phyloP scores from a whole-genome alignment of 345 rosid genomes.

The Brassica juncea region DNA sequence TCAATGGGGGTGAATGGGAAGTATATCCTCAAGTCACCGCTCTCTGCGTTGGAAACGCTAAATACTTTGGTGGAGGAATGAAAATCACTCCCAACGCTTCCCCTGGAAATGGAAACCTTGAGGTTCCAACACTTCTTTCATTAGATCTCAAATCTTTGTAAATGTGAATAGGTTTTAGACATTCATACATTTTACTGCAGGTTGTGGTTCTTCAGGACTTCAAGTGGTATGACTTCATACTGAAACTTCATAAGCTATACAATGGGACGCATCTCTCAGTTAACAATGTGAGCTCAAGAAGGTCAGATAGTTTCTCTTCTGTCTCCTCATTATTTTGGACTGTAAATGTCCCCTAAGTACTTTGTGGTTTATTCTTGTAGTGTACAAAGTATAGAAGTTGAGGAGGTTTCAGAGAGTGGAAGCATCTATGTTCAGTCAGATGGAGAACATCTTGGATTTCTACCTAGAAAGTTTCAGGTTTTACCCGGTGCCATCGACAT shows the following conservation, averaged over 20 bases:
- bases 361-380: conserved; percentile 44
- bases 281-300: conserved; percentile 72
- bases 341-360: not conserved
- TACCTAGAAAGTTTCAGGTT: conserved; percentile 72
- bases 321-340: not conserved
- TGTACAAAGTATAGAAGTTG: conserved; percentile 72
- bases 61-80: conserved; percentile 98
- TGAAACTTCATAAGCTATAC: conserved; percentile 73
- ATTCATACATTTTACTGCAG: conserved; percentile 47
- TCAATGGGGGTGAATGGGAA: conserved; percentile 88
- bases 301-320: conserved; percentile 39
- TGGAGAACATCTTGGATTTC: conserved; percentile 88
- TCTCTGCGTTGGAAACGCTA: conserved; percentile 90
- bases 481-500: conserved; percentile 78
- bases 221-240: conserved; percentile 85
- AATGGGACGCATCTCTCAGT: conserved; percentile 81
- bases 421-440: conserved; percentile 84
- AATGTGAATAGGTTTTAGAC: not conserved
- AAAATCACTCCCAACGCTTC: conserved; percentile 91
- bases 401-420: conserved; percentile 59
- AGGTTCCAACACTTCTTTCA: not conserved
- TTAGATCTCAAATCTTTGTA: not conserved
- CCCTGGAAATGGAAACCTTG: conserved; percentile 75
- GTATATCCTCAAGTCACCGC: conserved; percentile 74
- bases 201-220: conserved; percentile 91